These are phyloP conservation scores for Pyrus betulifolia DNA, from an alignment of 306 rosid species.

Conservation along the genomic window DNA sequence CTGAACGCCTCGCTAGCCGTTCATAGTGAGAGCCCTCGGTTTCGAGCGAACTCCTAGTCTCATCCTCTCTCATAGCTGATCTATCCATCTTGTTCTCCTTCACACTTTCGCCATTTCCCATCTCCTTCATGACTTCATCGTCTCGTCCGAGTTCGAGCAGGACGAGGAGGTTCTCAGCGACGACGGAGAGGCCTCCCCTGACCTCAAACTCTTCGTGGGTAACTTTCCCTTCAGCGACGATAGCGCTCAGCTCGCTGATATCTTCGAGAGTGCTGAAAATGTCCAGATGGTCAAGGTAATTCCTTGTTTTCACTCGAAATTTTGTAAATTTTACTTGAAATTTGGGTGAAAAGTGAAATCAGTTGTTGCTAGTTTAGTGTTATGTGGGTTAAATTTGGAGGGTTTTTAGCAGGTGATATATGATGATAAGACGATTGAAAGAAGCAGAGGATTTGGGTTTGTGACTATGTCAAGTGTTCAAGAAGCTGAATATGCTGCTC, in stretches of 20 bases:
- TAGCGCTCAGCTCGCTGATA: conserved; percentile 72
- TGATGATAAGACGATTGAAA: conserved; percentile 74
- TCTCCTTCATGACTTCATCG: conserved; percentile 1
- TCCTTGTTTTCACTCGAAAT: neutral
- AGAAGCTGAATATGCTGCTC: conserved; percentile 72
- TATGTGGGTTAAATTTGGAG: neutral
- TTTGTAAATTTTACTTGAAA: neutral
- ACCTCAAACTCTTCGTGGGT: conserved; percentile 69
- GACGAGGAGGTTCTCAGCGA: conserved; percentile 45
- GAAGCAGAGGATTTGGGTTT: conserved; percentile 93
- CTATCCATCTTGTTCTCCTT: too few species aligned
- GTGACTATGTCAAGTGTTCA: conserved; percentile 71
- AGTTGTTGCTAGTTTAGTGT: neutral
- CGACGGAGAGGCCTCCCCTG: conserved; percentile 27
- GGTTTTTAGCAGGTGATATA: conserved; percentile 54
- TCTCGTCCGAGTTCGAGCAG: conserved; percentile 64
- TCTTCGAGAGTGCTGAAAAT: conserved; percentile 60
- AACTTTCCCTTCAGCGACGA: conserved; percentile 71
- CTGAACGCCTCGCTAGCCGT: too few species aligned
- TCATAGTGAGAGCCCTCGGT: too few species aligned
- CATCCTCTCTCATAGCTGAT: too few species aligned
- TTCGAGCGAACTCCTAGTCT: too few species aligned
- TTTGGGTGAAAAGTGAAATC: neutral
- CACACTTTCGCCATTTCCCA: too few species aligned
- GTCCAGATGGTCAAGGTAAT: conserved; percentile 82